Evolutionary conservation across 805 yeast genomes (phyloP).

Genomic region (Kuraishia ogatae): DNA sequence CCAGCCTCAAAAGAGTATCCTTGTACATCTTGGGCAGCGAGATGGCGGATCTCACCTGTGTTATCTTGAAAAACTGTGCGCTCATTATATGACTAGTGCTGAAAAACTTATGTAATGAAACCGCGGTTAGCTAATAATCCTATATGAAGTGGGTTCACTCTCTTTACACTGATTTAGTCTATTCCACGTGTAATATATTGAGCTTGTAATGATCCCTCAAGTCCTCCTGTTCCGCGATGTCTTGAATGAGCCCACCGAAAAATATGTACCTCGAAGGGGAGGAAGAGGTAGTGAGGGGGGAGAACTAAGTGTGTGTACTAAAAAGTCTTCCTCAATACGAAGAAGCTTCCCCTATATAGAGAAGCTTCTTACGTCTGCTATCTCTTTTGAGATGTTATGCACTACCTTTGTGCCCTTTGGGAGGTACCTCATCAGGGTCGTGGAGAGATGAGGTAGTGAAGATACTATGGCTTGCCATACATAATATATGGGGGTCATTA

Average conservation of each 20-base stretch:
- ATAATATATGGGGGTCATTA: too few relatives aligned
- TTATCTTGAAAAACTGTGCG: slow-evolving; percentile 41
- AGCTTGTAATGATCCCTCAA: not conserved
- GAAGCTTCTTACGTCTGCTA: too few relatives aligned
- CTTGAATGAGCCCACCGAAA: not conserved
- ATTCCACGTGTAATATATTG: not conserved
- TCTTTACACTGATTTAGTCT: too few relatives aligned
- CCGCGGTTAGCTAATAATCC: too few relatives aligned
- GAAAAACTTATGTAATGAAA: too few relatives aligned
- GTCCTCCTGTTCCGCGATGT: not conserved
- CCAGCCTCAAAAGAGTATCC: slow-evolving; percentile 61
- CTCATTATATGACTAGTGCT: not conserved
- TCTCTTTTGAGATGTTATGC: too few relatives aligned
- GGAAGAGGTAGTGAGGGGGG: not conserved
- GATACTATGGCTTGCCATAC: too few relatives aligned
- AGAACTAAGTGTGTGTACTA: not conserved
- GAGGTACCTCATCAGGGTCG: not conserved
- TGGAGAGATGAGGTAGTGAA: not conserved
- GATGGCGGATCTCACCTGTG: slow-evolving; percentile 74
- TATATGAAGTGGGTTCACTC: too few relatives aligned
- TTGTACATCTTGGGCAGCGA: slow-evolving; percentile 69
- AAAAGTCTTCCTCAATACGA: not conserved
- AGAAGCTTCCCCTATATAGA: not conserved
- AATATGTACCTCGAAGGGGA: not conserved
- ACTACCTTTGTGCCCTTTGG: too few relatives aligned